A percentile compares a stretch with the other conserved stretches of the same genome.
phyloP scores from a whole-genome alignment of 2,329 filamentous ascomycete genomes.

The Diaporthe amygdali region DNA sequence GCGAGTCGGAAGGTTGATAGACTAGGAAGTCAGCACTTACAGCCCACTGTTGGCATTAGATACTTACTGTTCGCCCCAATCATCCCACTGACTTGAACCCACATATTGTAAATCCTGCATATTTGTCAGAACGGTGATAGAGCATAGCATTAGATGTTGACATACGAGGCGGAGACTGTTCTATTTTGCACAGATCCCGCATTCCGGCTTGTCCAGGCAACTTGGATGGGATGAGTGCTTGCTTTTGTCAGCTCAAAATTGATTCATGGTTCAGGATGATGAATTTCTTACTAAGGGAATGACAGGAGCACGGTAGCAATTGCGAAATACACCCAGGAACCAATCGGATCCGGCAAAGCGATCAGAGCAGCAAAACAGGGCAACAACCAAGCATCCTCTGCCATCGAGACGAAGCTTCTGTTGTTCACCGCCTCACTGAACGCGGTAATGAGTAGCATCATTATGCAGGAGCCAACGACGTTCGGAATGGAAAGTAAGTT shows the following conservation, averaged over 20 bases:
- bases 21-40: not conserved
- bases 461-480: constrained; percentile 26
- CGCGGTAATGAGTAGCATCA: constrained; percentile 50
- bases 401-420: constrained; percentile 45
- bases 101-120: constrained; percentile 54
- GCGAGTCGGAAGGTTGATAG: constrained; percentile 34
- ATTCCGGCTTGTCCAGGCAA: constrained; percentile 62
- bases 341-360: not conserved
- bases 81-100: constrained; percentile 14
- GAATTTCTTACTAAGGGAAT: not conserved
- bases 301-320: not conserved
- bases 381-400: constrained; percentile 56
- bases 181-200: constrained; percentile 62
- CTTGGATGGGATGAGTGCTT: constrained; percentile 30
- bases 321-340: constrained; percentile 6
- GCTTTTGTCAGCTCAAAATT: not conserved
- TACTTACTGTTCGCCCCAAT: constrained; percentile 52
- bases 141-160: not conserved
- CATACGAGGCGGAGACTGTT: constrained; percentile 56
- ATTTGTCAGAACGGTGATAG: not conserved
- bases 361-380: constrained; percentile 45
- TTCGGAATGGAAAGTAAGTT: constrained; percentile 59
- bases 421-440: constrained; percentile 48
- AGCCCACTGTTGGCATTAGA: too few species aligned
- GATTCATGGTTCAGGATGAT: rapidly evolving